These are phyloP conservation scores for Turritis glabra DNA, from an alignment of 345 rosid genomes.

Conservation along the genomic window DNA sequence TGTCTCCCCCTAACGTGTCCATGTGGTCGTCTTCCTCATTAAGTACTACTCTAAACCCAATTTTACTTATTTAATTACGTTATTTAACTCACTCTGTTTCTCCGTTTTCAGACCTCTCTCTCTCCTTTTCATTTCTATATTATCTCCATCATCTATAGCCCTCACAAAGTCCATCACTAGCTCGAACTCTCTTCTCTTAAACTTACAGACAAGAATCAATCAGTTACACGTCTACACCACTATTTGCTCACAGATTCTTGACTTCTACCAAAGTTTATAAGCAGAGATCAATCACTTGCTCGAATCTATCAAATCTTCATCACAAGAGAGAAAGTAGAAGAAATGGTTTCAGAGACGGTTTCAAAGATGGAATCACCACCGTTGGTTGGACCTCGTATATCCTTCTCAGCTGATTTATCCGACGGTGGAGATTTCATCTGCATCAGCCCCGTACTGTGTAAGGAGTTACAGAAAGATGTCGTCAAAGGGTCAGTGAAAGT, in stretches of 20 bases:
- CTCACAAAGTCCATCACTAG: constrained; percentile 39
- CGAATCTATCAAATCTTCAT: neutral
- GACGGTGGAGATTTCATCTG: constrained; percentile 61
- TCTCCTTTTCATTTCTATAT: neutral
- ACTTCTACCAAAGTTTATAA: constrained; percentile 12
- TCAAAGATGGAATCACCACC: constrained; percentile 47
- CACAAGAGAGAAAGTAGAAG: neutral
- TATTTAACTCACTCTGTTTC: constrained; percentile 7
- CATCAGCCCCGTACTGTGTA: constrained; percentile 48
- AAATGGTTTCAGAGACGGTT: constrained; percentile 57
- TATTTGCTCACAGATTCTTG: constrained; percentile 16
- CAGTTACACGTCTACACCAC: constrained; percentile 33
- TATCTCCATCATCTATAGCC: constrained; percentile 25
- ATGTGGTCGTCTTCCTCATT: constrained; percentile 37
- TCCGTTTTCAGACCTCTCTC: neutral
- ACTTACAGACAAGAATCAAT: constrained; percentile 26
- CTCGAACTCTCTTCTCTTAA: constrained; percentile 24
- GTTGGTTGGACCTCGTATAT: constrained; percentile 68
- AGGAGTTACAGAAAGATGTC: constrained; percentile 25
- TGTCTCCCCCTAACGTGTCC: constrained; percentile 41
- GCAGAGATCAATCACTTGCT: constrained; percentile 21
- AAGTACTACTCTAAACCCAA: constrained; percentile 18
- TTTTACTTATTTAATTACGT: neutral
- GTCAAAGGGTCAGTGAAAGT: constrained; percentile 45
- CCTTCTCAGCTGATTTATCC: constrained; percentile 77